Evolutionary conservation across 108 stramenopile species (phyloP).

Genomic region (Parmales sp.): DNA sequence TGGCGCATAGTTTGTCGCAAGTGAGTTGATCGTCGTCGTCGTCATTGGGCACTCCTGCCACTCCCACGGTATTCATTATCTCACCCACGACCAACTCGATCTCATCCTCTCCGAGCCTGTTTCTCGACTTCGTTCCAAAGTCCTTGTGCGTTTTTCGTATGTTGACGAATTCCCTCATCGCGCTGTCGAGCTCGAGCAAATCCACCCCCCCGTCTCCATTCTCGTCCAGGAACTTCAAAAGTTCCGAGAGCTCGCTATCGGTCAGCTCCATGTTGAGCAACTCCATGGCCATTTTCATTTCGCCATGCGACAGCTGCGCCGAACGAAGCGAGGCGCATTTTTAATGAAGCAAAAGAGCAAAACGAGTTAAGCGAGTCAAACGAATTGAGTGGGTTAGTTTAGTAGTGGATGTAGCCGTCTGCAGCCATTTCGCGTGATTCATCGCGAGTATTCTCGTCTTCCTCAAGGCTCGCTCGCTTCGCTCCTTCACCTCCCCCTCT

Average conservation of each 20-base stretch:
- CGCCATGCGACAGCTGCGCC: neutral
- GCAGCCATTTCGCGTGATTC: too few species aligned
- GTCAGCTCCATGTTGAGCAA: slow-evolving; percentile 6
- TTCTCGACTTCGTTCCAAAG: neutral
- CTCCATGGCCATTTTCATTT: slow-evolving; percentile 3
- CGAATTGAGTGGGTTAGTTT: too few species aligned
- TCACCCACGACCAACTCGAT: neutral
- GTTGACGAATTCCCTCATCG: neutral
- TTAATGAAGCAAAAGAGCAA: too few species aligned
- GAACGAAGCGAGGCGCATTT: too few species aligned
- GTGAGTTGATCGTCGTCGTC: too few species aligned
- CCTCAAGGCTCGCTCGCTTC: too few species aligned
- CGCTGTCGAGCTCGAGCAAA: neutral
- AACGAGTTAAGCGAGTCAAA: too few species aligned
- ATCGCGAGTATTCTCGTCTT: too few species aligned
- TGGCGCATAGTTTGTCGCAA: neutral
- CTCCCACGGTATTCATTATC: too few species aligned
- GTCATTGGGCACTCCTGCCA: too few species aligned
- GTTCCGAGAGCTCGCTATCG: neutral
- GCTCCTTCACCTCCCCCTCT: too few species aligned
- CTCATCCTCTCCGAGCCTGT: neutral
- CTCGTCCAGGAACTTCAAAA: neutral
- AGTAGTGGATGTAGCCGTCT: too few species aligned
- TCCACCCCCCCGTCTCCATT: slow-evolving; percentile 4
- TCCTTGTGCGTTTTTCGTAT: neutral